Percentiles rank a stretch among this genome's conserved stretches.
These are phyloP conservation scores for Selaginella moellendorffii DNA, from an alignment of 75 land plant species.

Conservation along the genomic window DNA sequence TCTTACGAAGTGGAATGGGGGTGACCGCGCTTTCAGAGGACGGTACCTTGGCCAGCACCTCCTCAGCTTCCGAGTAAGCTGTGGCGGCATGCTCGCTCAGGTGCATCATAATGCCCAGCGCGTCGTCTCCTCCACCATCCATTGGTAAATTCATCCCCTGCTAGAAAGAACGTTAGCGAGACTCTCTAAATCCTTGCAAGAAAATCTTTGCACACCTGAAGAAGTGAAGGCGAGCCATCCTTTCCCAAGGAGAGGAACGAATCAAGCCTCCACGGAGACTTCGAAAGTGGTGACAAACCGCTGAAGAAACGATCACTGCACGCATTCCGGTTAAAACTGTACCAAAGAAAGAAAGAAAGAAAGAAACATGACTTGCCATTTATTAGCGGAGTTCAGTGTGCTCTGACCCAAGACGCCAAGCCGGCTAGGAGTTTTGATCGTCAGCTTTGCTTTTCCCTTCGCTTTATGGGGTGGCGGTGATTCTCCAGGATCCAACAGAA, in stretches of 20 bases:
- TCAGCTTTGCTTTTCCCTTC: too few relatives aligned
- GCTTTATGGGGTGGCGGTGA: too few relatives aligned
- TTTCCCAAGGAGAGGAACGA: slow-evolving; percentile 19
- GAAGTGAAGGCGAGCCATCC: slow-evolving; percentile 20
- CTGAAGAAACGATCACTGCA: background rate
- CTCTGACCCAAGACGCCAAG: too few relatives aligned
- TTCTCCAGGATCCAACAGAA: too few relatives aligned
- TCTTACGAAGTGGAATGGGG: slow-evolving; percentile 10
- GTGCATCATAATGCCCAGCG: slow-evolving; percentile 66
- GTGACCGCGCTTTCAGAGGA: slow-evolving; percentile 9
- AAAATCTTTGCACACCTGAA: slow-evolving; percentile 31
- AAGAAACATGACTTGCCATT: background rate
- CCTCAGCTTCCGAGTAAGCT: slow-evolving; percentile 46
- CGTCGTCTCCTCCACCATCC: slow-evolving; percentile 55
- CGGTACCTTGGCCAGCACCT: slow-evolving; percentile 28
- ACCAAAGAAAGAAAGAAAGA: background rate
- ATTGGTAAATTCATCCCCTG: slow-evolving; percentile 36
- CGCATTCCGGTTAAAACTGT: too few relatives aligned
- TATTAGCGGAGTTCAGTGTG: background rate
- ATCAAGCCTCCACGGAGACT: slow-evolving; percentile 31
- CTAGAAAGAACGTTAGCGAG: background rate
- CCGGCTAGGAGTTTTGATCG: too few relatives aligned
- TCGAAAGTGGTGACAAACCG: slow-evolving; percentile 9
- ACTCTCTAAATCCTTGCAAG: too few relatives aligned
- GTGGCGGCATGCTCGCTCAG: slow-evolving; percentile 56